Percentiles rank a stretch among this genome's conserved stretches.
Conservation (phyloP, 768 basidiomycete species). For the Fibroporia radiculosa region DNA sequence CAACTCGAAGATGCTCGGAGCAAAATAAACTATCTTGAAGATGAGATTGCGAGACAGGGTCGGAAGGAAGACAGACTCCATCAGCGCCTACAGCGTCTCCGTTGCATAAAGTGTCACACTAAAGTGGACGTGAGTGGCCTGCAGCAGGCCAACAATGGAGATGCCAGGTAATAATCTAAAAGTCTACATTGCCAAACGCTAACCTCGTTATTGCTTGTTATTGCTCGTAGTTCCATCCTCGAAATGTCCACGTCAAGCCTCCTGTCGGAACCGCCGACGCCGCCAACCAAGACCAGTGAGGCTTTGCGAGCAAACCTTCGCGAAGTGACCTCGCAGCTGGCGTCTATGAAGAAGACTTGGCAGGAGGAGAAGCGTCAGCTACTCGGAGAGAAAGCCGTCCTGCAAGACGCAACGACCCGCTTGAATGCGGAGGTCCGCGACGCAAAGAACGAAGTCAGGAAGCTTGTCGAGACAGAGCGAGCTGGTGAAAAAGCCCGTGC, state of each 20-base stretch:
- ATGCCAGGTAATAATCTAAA: conserved; percentile 57
- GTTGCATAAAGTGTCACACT: conserved; percentile 63
- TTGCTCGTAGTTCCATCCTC: conserved; percentile 36
- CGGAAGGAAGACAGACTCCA: conserved; percentile 65
- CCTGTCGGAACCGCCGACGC: conserved; percentile 54
- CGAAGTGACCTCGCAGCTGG: conserved; percentile 55
- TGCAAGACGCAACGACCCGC: conserved; percentile 64
- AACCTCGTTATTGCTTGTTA: background rate
- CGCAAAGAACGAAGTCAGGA: conserved; percentile 50
- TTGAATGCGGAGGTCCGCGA: conserved; percentile 54
- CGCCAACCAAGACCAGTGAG: conserved; percentile 61
- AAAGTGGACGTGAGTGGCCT: conserved; percentile 47
- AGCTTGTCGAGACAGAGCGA: conserved; percentile 44
- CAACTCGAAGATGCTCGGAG: conserved; percentile 66
- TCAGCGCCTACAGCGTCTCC: conserved; percentile 49
- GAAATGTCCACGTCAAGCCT: conserved; percentile 42
- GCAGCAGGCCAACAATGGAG: conserved; percentile 33
- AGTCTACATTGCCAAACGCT: too few relatives aligned
- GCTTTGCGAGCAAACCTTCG: conserved; percentile 51
- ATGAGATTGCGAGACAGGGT: conserved; percentile 56
- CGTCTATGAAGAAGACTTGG: conserved; percentile 62
- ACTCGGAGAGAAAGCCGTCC: conserved; percentile 60
- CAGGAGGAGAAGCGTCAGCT: conserved; percentile 55
- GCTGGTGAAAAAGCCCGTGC: conserved; percentile 39
- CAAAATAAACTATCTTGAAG: conserved; percentile 49